phyloP scores from a whole-genome alignment of 768 basidiomycete genomes.

The Inosperma sp. region DNA sequence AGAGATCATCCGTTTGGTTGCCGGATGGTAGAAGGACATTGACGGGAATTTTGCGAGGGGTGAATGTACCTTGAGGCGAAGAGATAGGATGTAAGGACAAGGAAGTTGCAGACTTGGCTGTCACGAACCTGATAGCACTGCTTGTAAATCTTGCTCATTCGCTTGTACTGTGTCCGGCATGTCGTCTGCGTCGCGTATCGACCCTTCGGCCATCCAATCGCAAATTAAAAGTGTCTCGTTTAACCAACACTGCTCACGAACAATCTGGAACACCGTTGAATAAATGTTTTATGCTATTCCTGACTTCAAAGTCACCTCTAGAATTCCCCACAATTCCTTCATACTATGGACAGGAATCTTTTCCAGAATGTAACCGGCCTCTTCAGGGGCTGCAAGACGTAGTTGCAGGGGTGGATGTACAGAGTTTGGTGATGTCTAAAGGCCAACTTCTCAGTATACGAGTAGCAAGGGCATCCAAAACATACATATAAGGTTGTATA shows the following conservation, averaged over 20 bases:
- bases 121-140: conserved; percentile 57
- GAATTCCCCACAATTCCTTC: conserved; percentile 68
- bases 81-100: not conserved
- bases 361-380: conserved; percentile 72
- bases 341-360: conserved; percentile 66
- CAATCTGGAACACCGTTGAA: conserved; percentile 43
- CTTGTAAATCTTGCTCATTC: conserved; percentile 55
- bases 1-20: conserved; percentile 36
- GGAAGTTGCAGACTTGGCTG: not conserved
- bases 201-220: conserved; percentile 57
- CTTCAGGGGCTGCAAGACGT: conserved; percentile 62
- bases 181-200: conserved; percentile 25
- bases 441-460: no score
- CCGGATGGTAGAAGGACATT: conserved; percentile 58
- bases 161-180: conserved; percentile 34
- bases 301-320: conserved; percentile 69
- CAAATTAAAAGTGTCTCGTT: conserved; percentile 64
- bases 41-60: conserved; percentile 65
- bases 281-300: not conserved
- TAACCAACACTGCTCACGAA: conserved; percentile 80
- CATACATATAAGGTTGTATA: conserved; percentile 68
- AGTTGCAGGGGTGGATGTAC: conserved; percentile 66
- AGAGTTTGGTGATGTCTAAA: conserved; percentile 59
- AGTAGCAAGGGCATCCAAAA: conserved; percentile 14
- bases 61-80: conserved; percentile 41